Evolutionary conservation across 768 basidiomycete genomes (phyloP), one percentile per base, ranked within the genome.

Genomic region (Mrakia gelida): DNA sequence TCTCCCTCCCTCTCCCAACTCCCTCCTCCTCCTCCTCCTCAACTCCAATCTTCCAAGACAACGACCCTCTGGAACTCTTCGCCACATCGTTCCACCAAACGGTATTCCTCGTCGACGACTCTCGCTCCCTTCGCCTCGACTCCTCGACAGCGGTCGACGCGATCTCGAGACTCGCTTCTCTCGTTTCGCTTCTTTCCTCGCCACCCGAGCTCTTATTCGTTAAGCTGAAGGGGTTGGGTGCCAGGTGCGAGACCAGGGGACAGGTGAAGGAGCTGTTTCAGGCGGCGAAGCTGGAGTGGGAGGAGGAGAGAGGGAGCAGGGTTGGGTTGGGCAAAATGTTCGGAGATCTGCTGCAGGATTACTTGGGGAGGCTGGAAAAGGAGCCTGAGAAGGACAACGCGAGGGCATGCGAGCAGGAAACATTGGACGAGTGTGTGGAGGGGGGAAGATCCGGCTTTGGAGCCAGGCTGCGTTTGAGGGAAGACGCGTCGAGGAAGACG

Each of bases 21-120:
- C 45, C 45, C 45, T 45, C 45, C 45, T 11, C 45, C 7, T 49
- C 45, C 7, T 52, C 49, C 18, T 52, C 49, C 7, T 8, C 59
- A 1, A n/a, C 3, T 6, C 59, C n/a, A 28, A 10, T 28, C 59
- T 59, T 28, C 59, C 16, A 16, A 10, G 49, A 21, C 1, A 59
- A 26, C 59, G 59, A 59, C 11, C 59, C 59, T n/a, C n/a, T 59
- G 3, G 28, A 59, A 26, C 1, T 59, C 23, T 3, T 59, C 59
- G 8, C 59, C 23, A 16, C 26, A 3, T 59, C 63, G 5, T 10
- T 15, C 26, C 70, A 76, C 52, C 45, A 56, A 13, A 76, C 75
- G 11, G 21, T 68, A 38, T 10, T 76, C 49, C 67, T 76, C 11
- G 45, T 68, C 23, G 75, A 76, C 54, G 75, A 76, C 54, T 54